Base-by-base conservation (phyloP, 2,329 filamentous ascomycete genomes). In the Neonectria coccinea region DNA sequence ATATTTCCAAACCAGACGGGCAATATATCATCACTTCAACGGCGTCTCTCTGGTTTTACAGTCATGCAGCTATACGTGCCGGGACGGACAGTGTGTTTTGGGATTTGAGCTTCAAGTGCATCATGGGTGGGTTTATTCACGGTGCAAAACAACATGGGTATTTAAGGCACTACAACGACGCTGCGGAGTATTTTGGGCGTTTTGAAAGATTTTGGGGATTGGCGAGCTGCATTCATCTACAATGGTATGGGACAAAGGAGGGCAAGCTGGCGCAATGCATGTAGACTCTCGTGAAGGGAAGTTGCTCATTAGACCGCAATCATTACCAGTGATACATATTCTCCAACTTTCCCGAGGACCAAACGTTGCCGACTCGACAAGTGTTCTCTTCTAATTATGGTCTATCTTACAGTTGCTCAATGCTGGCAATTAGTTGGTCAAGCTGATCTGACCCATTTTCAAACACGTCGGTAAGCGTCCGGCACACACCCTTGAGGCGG, bases 371-470 rank as follows among this genome's bases (percentile, higher is more conserved):
- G n/a, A 51, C 11, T 27, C 25, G n/a, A 51, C 27, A 51, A 16
- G 29, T 22, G n/a, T 41, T 29, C 50, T 18, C 20, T 42, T 18
- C 36, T 36, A 31, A 45, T 36, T 39, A 31, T 58, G 53, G 39
- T 53, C 18, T 59, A 55, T 44, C 29, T 70, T 80, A 90, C 68
- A 91, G 73, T 74, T 90, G 86, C 73, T 90, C 88, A 67, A 90
- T 85, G 67, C 83, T 82, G 18, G 84, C 79, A 56, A 88, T 73
- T 31, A 89, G 75, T 52, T 86, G 82, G 7, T 88, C 84, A 18
- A 89, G 73, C 65, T 84, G 81, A 54, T 84, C 82, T 1, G 75
- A 61, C 4, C 70, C 71, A 16, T 76, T 73, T 9, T 70, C 56
- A 7, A 87, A 57, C 5, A 87, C 77, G 55, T 83, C 79, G 0